Percentiles rank a stretch among this genome's conserved stretches.
These are phyloP conservation scores for Candida silvatica DNA, from an alignment of 805 yeast species.

Conservation along the genomic window DNA sequence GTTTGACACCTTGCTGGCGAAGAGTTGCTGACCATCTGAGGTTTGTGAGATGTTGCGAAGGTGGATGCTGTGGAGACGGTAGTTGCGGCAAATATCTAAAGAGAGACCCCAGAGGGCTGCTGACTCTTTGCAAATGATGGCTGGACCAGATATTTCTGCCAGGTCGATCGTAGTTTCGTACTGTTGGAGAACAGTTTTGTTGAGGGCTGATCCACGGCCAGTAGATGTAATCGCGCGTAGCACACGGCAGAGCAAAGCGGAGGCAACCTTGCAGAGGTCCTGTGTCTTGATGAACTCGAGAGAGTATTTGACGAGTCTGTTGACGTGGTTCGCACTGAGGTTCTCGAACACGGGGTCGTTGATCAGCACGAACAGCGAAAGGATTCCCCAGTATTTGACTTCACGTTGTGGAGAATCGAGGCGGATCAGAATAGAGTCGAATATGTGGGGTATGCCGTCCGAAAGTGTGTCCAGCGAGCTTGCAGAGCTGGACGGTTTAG, in stretches of 20 bases:
- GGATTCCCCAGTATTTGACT: not conserved
- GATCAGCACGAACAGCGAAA: not conserved
- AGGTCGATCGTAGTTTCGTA: slow-evolving; percentile 42
- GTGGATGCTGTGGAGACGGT: slow-evolving; percentile 23
- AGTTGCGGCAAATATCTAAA: slow-evolving; percentile 26
- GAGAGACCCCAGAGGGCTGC: slow-evolving; percentile 46
- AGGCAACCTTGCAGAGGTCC: slow-evolving; percentile 21
- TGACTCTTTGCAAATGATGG: slow-evolving; percentile 34
- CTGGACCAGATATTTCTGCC: slow-evolving; percentile 58
- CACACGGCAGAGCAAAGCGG: slow-evolving; percentile 21
- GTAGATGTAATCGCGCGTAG: not conserved
- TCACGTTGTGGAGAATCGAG: no score
- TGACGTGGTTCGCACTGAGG: not conserved
- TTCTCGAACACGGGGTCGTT: not conserved
- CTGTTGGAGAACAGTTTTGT: slow-evolving; percentile 34
- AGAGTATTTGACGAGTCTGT: slow-evolving; percentile 13
- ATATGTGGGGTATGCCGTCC: no score
- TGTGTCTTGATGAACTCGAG: slow-evolving; percentile 29
- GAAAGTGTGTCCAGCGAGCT: no score
- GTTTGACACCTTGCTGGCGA: slow-evolving; percentile 26
- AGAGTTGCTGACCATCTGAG: no score
- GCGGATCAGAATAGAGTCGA: no score
- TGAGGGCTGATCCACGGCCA: slow-evolving; percentile 14
- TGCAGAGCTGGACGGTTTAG: no score
- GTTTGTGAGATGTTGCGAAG: slow-evolving; percentile 3